phyloP scores from a whole-genome alignment of 495 filamentous ascomycete genomes.

The Daldinia grandis region DNA sequence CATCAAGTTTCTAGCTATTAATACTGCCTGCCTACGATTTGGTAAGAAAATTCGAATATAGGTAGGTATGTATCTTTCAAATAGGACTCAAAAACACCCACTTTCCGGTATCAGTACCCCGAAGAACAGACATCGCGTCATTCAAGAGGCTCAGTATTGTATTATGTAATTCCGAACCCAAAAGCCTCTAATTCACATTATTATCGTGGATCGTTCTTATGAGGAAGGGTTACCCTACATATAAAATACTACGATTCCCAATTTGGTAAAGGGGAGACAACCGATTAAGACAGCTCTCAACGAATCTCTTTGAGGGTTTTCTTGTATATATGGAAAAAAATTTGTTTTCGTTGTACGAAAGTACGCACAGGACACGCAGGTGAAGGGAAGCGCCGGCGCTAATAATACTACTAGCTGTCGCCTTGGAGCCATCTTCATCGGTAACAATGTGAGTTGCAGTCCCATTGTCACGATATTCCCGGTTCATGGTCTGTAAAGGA shows the following conservation, averaged over 20 bases:
- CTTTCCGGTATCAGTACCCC: not conserved
- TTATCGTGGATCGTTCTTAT: not conserved
- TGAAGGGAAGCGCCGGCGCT: conserved; percentile 24
- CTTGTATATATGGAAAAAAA: not conserved
- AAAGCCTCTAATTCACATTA: not conserved
- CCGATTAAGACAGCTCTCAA: not conserved
- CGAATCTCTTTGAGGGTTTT: conserved; percentile 1
- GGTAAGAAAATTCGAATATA: not conserved
- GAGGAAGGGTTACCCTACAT: conserved; percentile 4
- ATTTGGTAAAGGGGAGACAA: conserved; percentile 6
- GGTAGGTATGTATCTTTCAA: not conserved
- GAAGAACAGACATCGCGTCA: not conserved
- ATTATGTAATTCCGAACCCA: not conserved
- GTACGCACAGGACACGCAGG: not conserved
- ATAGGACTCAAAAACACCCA: not conserved
- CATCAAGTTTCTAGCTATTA: not conserved
- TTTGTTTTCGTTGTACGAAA: not conserved
- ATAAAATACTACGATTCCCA: not conserved
- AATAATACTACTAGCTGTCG: not conserved
- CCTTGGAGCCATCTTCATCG: not conserved
- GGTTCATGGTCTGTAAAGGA: not conserved
- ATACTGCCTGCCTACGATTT: conserved; percentile 2
- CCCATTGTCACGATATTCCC: not conserved
- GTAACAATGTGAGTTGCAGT: not conserved
- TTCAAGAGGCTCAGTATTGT: not conserved